Base-by-base conservation (phyloP, 2,329 filamentous ascomycete species). In the Diaporthe sp. region DNA sequence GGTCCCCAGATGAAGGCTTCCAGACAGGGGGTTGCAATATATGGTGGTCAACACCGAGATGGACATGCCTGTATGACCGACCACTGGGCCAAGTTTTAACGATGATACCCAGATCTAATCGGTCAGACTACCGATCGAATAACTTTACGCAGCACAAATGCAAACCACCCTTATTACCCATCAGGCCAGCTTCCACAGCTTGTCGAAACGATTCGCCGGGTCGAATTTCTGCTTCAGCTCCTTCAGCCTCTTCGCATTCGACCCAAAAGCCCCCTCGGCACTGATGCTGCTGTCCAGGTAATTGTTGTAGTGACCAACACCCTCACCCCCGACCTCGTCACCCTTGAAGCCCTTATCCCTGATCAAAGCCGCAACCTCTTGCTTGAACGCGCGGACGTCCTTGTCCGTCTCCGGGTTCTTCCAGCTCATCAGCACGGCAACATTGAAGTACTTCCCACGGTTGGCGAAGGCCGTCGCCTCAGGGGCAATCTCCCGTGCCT, bases 401-500 rank as follows among this genome's bases (percentile, higher is more conserved):
- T 47, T 44, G 75, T 88, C 87, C 31, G 84, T 82, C 9, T 76
- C 79, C 4, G 79, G 51, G 51, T 86, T 82, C 1, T 82, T 82
- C 87, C 87, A 88, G 15, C 83, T 82, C 42, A 86, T 81, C 8
- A 80, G 78, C 2, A 86, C 82, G 71, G 86, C 81, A 1, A 84
- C 84, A 65, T 89, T 87, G 76, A 86, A 86, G 51, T 86, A 86
- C 8, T 79, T 79, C 10, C 85, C 86, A 6, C 87, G 83, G 76
- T 86, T 87, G 4, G 86, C 85, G 74, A 87, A 87, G 0, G 87
- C 85, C 8, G 85, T 89, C 1, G 81, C 83, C 3, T 81, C 76
- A 0, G 82, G 77, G 0, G 81, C 78, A 6, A 87, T 81, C n/a
- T 82, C 78, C 1, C 82, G 81, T 34, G 86, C 81, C 78, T 86